Evolutionary conservation across 108 stramenopile species (phyloP).

Genomic region (Pseudonitzschia delicatissima): DNA sequence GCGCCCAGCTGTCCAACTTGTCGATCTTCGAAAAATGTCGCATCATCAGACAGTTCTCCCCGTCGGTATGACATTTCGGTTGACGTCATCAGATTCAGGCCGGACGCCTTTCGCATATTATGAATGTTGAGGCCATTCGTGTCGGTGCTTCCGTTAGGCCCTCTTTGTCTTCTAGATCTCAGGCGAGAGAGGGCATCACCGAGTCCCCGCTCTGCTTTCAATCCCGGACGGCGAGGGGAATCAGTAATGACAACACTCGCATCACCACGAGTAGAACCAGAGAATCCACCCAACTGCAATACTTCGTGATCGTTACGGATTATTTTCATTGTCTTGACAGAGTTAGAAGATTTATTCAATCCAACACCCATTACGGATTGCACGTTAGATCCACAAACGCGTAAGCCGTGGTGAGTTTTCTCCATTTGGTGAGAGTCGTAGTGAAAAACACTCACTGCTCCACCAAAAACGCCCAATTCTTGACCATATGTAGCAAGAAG

Average conservation of each 20-base stretch:
- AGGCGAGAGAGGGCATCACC: slow-evolving; percentile 20
- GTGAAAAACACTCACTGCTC: slow-evolving; percentile 59
- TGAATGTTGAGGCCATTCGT: neutral
- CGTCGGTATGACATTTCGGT: slow-evolving; percentile 10
- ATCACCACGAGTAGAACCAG: slow-evolving; percentile 9
- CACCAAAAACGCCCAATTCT: slow-evolving; percentile 61
- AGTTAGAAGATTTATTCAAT: neutral
- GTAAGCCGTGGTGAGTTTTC: slow-evolving; percentile 32
- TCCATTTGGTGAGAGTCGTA: slow-evolving; percentile 56
- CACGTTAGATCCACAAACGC: slow-evolving; percentile 32
- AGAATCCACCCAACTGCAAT: slow-evolving; percentile 19
- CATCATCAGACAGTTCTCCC: slow-evolving; percentile 22
- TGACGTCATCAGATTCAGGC: slow-evolving; percentile 25
- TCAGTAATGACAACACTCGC: slow-evolving; percentile 6
- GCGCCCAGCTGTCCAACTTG: slow-evolving; percentile 31
- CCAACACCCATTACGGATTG: slow-evolving; percentile 15
- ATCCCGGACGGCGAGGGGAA: neutral
- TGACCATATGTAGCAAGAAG: slow-evolving; percentile 66
- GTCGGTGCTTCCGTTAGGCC: neutral
- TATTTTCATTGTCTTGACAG: neutral
- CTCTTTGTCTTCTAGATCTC: slow-evolving; percentile 14
- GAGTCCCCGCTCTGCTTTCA: slow-evolving; percentile 12
- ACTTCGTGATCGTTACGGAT: slow-evolving; percentile 4
- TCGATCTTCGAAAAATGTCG: slow-evolving; percentile 26
- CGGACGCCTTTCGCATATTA: neutral